Evolutionary conservation across 2,329 filamentous ascomycete genomes (phyloP).

Genomic region (Macrophomina pseudophaseolina): DNA sequence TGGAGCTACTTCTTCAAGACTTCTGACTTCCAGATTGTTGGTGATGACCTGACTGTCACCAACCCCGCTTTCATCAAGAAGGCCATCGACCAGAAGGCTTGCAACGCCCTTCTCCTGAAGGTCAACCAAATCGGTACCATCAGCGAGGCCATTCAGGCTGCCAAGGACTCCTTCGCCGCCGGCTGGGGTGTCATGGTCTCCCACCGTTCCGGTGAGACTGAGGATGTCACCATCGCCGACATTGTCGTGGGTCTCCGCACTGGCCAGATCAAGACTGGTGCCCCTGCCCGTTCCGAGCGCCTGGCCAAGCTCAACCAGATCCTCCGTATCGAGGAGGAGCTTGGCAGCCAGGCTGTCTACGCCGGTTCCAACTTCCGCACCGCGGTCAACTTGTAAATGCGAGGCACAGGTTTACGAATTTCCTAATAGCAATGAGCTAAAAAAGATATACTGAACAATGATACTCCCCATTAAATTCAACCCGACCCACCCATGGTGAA

Average conservation of each 20-base stretch:
- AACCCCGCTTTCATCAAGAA: slow-evolving; percentile 99
- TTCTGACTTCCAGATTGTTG: slow-evolving; percentile 97
- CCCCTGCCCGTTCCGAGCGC: slow-evolving; percentile 94
- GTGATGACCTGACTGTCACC: slow-evolving; percentile 98
- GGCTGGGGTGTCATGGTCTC: slow-evolving; percentile 99
- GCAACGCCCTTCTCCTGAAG: slow-evolving; percentile 98
- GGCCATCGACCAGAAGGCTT: slow-evolving; percentile 98
- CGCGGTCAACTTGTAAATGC: slow-evolving; percentile 78
- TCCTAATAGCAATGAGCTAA: slow-evolving; percentile 22
- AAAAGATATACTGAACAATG: slow-evolving; percentile 21
- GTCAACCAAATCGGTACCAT: slow-evolving; percentile 99
- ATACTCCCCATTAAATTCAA: slow-evolving; percentile 18
- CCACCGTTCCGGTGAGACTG: slow-evolving; percentile 98
- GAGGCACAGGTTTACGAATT: slow-evolving; percentile 15
- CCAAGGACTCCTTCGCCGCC: slow-evolving; percentile 96
- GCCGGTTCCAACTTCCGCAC: slow-evolving; percentile 92
- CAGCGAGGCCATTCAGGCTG: slow-evolving; percentile 97
- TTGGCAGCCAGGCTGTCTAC: slow-evolving; percentile 88
- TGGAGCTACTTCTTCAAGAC: slow-evolving; percentile 99
- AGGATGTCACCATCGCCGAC: slow-evolving; percentile 99
- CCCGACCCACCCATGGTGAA: not conserved
- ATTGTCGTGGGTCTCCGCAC: slow-evolving; percentile 95
- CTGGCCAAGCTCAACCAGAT: slow-evolving; percentile 99
- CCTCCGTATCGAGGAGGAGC: slow-evolving; percentile 98
- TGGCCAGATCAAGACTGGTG: slow-evolving; percentile 99